A percentile compares a stretch with the other conserved stretches of the same genome.
These are phyloP conservation scores for Cladophialophora chaetospira DNA, from an alignment of 2,329 filamentous ascomycete genomes.

Conservation along the genomic window DNA sequence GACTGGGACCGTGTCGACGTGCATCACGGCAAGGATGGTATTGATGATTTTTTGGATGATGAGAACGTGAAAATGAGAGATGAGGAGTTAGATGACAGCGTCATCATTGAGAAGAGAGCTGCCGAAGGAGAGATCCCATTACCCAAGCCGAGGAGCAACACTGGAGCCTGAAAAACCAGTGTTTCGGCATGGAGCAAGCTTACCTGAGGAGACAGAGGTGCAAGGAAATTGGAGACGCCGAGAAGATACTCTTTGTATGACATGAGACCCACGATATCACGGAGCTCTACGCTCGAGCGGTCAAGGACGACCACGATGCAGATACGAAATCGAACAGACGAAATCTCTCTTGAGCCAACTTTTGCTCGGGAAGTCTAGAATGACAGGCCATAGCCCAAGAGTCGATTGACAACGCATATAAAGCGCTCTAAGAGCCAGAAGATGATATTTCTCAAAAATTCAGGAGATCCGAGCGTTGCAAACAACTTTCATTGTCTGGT, in stretches of 20 bases:
- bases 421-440: too few species aligned
- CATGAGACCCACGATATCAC: not conserved
- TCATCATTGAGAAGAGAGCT: conserved; percentile 32
- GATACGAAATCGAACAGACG: not conserved
- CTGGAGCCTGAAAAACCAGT: conserved; percentile 13
- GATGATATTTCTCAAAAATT: too few species aligned
- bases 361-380: too few species aligned
- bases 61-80: conserved; percentile 32
- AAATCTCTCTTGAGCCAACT: too few species aligned
- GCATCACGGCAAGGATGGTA: conserved; percentile 8
- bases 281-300: not conserved
- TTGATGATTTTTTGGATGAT: conserved; percentile 20
- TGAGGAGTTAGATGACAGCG: conserved; percentile 31
- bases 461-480: too few species aligned
- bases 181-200: too few species aligned
- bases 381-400: too few species aligned
- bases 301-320: not conserved
- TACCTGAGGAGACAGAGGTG: too few species aligned
- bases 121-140: conserved; percentile 21
- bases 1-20: conserved; percentile 29
- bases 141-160: conserved; percentile 15
- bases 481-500: too few species aligned
- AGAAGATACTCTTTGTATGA: too few species aligned
- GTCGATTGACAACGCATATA: too few species aligned
- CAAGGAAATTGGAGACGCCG: too few species aligned